phyloP scores from a whole-genome alignment of 2,329 filamentous ascomycete genomes.

The Mycosphaerella arachidis region DNA sequence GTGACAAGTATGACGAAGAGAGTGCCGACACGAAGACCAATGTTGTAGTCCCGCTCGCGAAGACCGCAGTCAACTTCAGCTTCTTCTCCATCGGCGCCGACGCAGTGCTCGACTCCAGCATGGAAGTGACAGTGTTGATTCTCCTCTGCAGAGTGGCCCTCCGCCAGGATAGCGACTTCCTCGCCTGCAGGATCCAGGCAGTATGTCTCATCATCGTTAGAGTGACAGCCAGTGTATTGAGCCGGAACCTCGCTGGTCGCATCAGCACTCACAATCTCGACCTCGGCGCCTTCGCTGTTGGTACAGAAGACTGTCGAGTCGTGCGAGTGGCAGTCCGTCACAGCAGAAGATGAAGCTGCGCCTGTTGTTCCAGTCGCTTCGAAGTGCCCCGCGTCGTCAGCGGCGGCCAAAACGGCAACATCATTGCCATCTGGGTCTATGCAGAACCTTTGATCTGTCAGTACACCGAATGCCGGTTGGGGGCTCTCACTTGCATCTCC shows the following conservation, averaged over 20 bases:
- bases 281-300: slow-evolving; percentile 34
- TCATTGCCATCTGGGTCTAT: slow-evolving; percentile 3
- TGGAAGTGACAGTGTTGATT: slow-evolving; percentile 62
- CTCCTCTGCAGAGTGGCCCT: slow-evolving; percentile 24
- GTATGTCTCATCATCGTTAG: slow-evolving; percentile 54
- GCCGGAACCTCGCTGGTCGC: slow-evolving; percentile 43
- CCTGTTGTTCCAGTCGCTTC: slow-evolving; percentile 7
- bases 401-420: not conserved
- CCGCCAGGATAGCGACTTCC: slow-evolving; percentile 55
- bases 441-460: slow-evolving; percentile 25
- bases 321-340: no score
- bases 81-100: slow-evolving; percentile 43
- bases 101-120: slow-evolving; percentile 69
- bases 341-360: not conserved
- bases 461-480: not conserved
- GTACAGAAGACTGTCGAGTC: slow-evolving; percentile 36
- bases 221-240: slow-evolving; percentile 60
- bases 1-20: slow-evolving; percentile 68
- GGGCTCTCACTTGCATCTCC: slow-evolving; percentile 35
- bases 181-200: slow-evolving; percentile 57
- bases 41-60: slow-evolving; percentile 57
- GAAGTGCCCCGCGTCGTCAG: slow-evolving; percentile 36
- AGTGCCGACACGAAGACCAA: slow-evolving; percentile 64
- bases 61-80: slow-evolving; percentile 43
- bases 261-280: slow-evolving; percentile 50